Conservation (phyloP, 1,284 basidiomycete species). For the Cryptococcus jaspeensis region DNA sequence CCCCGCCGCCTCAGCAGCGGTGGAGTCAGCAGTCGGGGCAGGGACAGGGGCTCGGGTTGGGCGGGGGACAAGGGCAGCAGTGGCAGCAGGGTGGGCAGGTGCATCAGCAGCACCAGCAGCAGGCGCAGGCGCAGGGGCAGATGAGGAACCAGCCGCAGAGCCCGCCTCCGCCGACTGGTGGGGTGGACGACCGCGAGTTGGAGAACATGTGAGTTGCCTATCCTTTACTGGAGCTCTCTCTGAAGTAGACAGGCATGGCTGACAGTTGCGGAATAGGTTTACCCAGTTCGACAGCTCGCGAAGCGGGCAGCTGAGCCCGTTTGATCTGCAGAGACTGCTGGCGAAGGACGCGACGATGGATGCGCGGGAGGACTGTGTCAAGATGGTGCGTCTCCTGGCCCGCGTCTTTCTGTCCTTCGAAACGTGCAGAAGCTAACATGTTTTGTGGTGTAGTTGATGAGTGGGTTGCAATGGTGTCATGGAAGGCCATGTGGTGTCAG, state of each 20-base stretch:
- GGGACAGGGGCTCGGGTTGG: background rate
- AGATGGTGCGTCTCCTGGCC: conserved; percentile 44
- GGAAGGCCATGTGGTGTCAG: background rate
- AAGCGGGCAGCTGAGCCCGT: conserved; percentile 43
- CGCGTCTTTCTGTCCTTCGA: background rate
- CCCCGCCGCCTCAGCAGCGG: conserved; percentile 17
- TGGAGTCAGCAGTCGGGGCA: conserved; percentile 8
- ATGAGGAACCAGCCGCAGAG: conserved; percentile 12
- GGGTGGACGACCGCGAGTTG: conserved; percentile 33
- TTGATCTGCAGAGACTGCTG: conserved; percentile 46
- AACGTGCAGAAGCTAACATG: background rate
- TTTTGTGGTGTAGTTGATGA: conserved; percentile 30
- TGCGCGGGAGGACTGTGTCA: conserved; percentile 51
- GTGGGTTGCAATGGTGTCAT: conserved; percentile 15
- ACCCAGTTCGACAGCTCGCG: conserved; percentile 44
- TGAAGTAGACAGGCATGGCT: background rate
- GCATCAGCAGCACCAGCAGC: conserved; percentile 17
- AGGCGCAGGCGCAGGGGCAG: conserved; percentile 26
- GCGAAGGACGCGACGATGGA: conserved; percentile 50
- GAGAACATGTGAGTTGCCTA: conserved; percentile 32
- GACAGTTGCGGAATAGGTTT: conserved; percentile 29
- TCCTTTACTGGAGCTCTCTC: background rate
- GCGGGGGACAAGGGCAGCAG: conserved; percentile 8
- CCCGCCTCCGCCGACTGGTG: conserved; percentile 15
- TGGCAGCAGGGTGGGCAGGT: conserved; percentile 9